Base-by-base conservation (phyloP, 1,284 basidiomycete species). In the Coniophora puteana region DNA sequence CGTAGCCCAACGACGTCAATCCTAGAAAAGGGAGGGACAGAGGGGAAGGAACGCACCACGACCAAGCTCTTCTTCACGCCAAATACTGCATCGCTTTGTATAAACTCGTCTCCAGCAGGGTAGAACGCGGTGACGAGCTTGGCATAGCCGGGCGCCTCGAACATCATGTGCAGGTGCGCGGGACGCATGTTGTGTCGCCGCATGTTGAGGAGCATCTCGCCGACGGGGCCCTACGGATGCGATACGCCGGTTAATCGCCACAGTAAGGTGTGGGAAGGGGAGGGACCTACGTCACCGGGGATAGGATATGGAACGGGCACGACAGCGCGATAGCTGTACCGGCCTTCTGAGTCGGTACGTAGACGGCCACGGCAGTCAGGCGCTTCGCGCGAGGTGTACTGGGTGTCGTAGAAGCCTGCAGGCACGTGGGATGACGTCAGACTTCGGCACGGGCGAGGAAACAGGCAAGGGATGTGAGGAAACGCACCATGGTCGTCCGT, bases 291-390 rank as follows among this genome's bases (percentile, higher is more conserved):
- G 49, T 93, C 89, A 36, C 74, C 78, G 0, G 88, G 88, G 48
- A 89, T 82, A n/a, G 89, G 78, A 58, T 93, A 93, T 12, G 85
- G 62, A 0, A 81, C 72, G 0, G 90, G 90, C 52, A 88, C 79
- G 12, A 93, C 71, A 18, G 85, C 87, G 26, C 89, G 76, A 63
- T 83, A 93, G 8, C 72, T 71, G 55, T 78, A 92, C 32, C 63
- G 67, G 8, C 89, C 89, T 41, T 91, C 77, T 28, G 72, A 65
- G 41, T 72, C 74, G 3, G 82, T 71, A 18, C 53, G 71, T 26
- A 93, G 59, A 11, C 83, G 71, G 1, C 91, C 90, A 49, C 91
- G 72, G 62, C 86, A 92, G 51, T 93, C 90, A 1, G 88, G 80
- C 39, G 63, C 68, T 0, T 65, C 61, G 14, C 84, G 73, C 25